Base-by-base conservation (phyloP, 2,329 filamentous ascomycete species). In the Fusarium sp. region DNA sequence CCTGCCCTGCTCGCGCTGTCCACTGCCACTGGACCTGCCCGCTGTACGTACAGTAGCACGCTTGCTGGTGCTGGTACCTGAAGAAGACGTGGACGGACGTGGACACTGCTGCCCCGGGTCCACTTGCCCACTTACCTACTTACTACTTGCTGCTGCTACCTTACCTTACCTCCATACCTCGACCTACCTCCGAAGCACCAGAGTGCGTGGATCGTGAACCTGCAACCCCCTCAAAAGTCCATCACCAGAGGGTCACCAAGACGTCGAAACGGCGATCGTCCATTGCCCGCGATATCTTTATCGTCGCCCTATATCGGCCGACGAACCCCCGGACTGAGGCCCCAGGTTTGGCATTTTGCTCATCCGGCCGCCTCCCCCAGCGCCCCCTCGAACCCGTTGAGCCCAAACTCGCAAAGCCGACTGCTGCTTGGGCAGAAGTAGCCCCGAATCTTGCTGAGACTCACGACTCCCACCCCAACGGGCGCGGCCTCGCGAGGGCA, bases 161-260 rank as follows among this genome's bases (percentile, higher is more conserved):
- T 75, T 50, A 30, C 65, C 59, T 71, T 70, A 68, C 57, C 64
- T 50, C 45, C 45, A 50, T 50, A 50, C 59, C 61, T 76, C 43
- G 20, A 48, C 43, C 76, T 78, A 66, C 70, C 71, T 67, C 64
- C 64, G 64, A 61, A 54, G 72, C 61, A 67, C 74, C 64, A 50
- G 54, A 74, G 72, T 74, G 67, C 73, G 72, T 76, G 74, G 74
- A 78, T 78, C 74, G 76, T 78, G 76, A 78, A 78, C 76, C 76
- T 78, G 67, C 73, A 78, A 77, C 76, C 77, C 74, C 64, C 58
- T 75, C 68, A 58, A 64, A 71, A 75, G 52, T 72, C 59, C 66
- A 74, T 74, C 75, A 70, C 71, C 64, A 71, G 71, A 72, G 72
- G 75, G 69, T 61, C 68, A 71, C 66, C 63, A 67, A 67, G 66